Evolutionary conservation across 257 asterid species (phyloP).

Genomic region (Ligustrum vulgare): DNA sequence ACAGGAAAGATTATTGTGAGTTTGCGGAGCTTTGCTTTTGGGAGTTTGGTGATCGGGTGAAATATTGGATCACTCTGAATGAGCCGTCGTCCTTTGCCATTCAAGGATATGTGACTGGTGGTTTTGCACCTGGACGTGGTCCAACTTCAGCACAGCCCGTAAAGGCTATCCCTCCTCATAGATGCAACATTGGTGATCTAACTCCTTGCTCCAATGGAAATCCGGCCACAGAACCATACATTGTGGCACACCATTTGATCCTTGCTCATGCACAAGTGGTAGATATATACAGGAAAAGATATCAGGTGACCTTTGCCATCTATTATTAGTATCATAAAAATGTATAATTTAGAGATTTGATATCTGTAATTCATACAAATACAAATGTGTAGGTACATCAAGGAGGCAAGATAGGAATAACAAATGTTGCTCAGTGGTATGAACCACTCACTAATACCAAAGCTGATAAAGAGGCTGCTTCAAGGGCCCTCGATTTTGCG

Average conservation of each 20-base stretch:
- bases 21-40: slow-evolving; percentile 42
- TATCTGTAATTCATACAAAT: neutral
- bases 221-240: slow-evolving; percentile 45
- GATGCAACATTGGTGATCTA: neutral
- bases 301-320: slow-evolving; percentile 28
- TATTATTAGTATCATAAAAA: no score
- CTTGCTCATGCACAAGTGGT: slow-evolving; percentile 50
- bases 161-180: neutral
- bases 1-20: slow-evolving; percentile 35
- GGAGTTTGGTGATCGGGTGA: slow-evolving; percentile 49
- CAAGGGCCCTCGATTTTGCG: slow-evolving; percentile 18
- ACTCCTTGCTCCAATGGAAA: slow-evolving; percentile 15
- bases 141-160: neutral
- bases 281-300: slow-evolving; percentile 36
- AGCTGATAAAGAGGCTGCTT: slow-evolving; percentile 12
- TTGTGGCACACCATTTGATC: slow-evolving; percentile 45
- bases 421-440: slow-evolving; percentile 46
- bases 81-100: slow-evolving; percentile 29
- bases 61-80: slow-evolving; percentile 41
- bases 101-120: slow-evolving; percentile 17
- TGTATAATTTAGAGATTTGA: no score
- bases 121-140: slow-evolving; percentile 27
- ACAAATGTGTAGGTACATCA: slow-evolving; percentile 32
- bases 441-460: slow-evolving; percentile 36
- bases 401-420: slow-evolving; percentile 52